Base-by-base conservation (phyloP, 106 monocot species). In the Dioscorea zingiberensis region DNA sequence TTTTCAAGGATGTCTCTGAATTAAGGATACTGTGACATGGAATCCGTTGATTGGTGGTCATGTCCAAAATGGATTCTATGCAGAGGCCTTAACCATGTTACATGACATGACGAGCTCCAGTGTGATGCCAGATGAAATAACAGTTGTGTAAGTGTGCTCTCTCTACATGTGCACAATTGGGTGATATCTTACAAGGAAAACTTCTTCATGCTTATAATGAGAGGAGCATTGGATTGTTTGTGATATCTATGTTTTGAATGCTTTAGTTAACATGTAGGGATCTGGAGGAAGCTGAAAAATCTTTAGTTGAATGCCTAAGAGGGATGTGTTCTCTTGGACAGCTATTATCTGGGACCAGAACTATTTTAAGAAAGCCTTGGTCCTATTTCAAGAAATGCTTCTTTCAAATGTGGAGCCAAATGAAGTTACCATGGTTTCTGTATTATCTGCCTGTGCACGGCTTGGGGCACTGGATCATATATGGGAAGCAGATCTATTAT, bases 361-460 rank as follows among this genome's bases (percentile, higher is more conserved):
- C 38, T 38, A 0, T 38, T 38, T 38, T 38, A 6, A 38, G 38
- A 10, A 38, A 38, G 38, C 38, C 38, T 6, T 74, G 44, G n/a
- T 24, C 44, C 53, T 81, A 14, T 84, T 84, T 18, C 67, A 81
- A 47, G 54, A n/a, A n/a, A n/a, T 81, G 83, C 71, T 21, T 66
- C 32, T 62, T 61, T 55, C 54, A 32, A 30, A 55, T 18, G 64
- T 69, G 18, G 77, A 55, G 38, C 71, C 83, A 29, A 83, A 73
- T 69, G 69, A 72, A 72, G 64, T 83, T n/a, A 80, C 87, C n/a
- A 57, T 87, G 45, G 73, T 76, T 58, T 64, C 66, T 63, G 64
- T 74, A n/a, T 66, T 87, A 22, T 77, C 76, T 17, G 77, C 84
- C 44, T 87, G 80, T 62, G 71, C 77, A 8, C 67, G 68, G 27